phyloP scores from a whole-genome alignment of 805 yeast genomes.

The Ogataea nonfermentans region DNA sequence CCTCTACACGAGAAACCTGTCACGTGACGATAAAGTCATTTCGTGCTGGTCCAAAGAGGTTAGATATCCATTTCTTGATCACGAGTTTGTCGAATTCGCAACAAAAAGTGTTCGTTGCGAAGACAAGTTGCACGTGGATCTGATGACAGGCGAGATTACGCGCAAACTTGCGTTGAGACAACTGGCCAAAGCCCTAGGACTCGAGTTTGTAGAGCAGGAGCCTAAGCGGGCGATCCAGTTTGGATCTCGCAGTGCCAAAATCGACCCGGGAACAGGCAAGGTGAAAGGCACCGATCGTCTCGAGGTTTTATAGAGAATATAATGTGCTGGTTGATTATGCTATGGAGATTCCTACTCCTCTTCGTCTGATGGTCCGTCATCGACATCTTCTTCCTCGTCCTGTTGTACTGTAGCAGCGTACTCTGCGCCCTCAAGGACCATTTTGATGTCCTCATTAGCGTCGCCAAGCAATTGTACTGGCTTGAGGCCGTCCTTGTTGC shows the following conservation, averaged over 20 bases:
- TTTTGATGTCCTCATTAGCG: constrained; percentile 54
- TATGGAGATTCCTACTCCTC: constrained; percentile 14
- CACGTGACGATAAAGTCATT: constrained; percentile 89
- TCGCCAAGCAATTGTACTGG: constrained; percentile 66
- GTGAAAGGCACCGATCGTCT: constrained; percentile 67
- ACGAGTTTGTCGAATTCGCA: constrained; percentile 51
- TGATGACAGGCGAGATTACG: constrained; percentile 34
- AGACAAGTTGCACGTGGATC: constrained; percentile 39
- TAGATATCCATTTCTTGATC: constrained; percentile 82
- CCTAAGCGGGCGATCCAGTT: constrained; percentile 94
- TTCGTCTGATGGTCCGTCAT: constrained; percentile 33
- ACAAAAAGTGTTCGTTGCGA: constrained; percentile 48
- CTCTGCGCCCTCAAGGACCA: constrained; percentile 78
- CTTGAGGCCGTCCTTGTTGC: constrained; percentile 61
- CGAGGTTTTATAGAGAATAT: constrained; percentile 9
- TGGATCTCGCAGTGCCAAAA: constrained; percentile 93
- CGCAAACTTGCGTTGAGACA: constrained; percentile 59
- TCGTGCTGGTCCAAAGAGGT: constrained; percentile 86
- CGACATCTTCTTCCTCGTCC: constrained; percentile 37
- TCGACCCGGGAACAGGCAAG: constrained; percentile 77
- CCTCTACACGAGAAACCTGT: constrained; percentile 76
- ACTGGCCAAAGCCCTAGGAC: constrained; percentile 46
- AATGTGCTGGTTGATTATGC: constrained; percentile 2
- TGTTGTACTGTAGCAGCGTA: constrained; percentile 53
- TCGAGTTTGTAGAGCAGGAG: constrained; percentile 62